Conservation (phyloP, 768 basidiomycete species). For the Floccularia luteovirens region DNA sequence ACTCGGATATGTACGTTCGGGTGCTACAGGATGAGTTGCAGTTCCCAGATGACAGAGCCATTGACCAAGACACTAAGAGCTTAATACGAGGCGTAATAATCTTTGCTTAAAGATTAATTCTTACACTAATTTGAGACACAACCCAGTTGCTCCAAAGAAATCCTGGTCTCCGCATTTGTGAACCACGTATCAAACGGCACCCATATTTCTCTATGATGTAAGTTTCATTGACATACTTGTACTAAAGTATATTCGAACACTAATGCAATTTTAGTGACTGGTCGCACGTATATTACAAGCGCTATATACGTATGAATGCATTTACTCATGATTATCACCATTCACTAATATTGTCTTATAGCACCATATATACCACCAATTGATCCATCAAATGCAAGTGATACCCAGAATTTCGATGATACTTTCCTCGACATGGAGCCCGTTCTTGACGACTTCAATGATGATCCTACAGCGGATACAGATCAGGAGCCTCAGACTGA, state of each 20-base stretch:
- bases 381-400: conserved; percentile 85
- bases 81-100: conserved; percentile 83
- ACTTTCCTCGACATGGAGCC: conserved; percentile 96
- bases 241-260: conserved; percentile 5
- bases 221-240: conserved; percentile 19
- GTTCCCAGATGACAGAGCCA: conserved; percentile 86
- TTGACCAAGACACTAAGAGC: conserved; percentile 93
- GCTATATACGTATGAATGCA: conserved; percentile 83
- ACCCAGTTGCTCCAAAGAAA: conserved; percentile 84
- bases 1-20: conserved; percentile 91
- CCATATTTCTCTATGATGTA: conserved; percentile 95
- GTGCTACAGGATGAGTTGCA: conserved; percentile 85
- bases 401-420: conserved; percentile 97
- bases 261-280: conserved; percentile 57
- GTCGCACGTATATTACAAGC: conserved; percentile 91
- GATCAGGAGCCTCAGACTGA: conserved; percentile 69
- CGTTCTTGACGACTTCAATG: conserved; percentile 72
- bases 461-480: conserved; percentile 50
- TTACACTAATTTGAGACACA: not conserved
- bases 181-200: conserved; percentile 90
- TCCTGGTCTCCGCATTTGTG: conserved; percentile 84
- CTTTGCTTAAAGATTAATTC: not conserved
- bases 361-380: conserved; percentile 92
- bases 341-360: conserved; percentile 23
- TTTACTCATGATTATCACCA: conserved; percentile 5